These are phyloP conservation scores for Aspergillus arachidicola DNA, from an alignment of 2,329 filamentous ascomycete genomes.

Conservation along the genomic window DNA sequence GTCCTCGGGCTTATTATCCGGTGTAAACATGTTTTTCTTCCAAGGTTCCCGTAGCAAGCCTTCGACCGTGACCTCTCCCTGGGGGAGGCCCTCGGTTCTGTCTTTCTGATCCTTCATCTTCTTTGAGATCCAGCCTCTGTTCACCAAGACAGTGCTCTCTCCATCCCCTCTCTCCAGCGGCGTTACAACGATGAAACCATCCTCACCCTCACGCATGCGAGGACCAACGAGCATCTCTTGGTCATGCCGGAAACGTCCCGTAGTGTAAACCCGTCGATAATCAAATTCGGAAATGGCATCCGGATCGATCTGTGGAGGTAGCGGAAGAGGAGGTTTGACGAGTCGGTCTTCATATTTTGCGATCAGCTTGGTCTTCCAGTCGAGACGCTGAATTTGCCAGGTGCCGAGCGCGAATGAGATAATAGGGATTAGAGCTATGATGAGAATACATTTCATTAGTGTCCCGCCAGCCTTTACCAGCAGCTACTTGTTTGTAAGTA, in stretches of 20 bases:
- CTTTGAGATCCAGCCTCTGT: slow-evolving; percentile 89
- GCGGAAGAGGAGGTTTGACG: slow-evolving; percentile 78
- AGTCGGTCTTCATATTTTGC: slow-evolving; percentile 91
- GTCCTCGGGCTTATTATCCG: slow-evolving; percentile 79
- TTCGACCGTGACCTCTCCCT: slow-evolving; percentile 74
- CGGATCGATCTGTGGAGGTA: slow-evolving; percentile 82
- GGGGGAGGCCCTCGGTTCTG: slow-evolving; percentile 66
- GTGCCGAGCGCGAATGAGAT: slow-evolving; percentile 88
- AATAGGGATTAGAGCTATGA: slow-evolving; percentile 75
- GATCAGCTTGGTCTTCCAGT: slow-evolving; percentile 92
- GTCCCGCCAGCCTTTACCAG: background rate
- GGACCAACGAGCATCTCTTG: slow-evolving; percentile 96
- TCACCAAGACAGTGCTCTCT: slow-evolving; percentile 76
- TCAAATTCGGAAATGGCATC: slow-evolving; percentile 86
- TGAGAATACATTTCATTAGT: slow-evolving; percentile 12
- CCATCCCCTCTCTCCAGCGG: slow-evolving; percentile 72
- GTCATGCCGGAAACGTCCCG: slow-evolving; percentile 77
- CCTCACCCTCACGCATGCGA: slow-evolving; percentile 81
- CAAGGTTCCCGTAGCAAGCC: slow-evolving; percentile 85
- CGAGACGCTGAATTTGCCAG: slow-evolving; percentile 92
- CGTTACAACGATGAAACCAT: slow-evolving; percentile 90
- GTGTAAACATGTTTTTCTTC: slow-evolving; percentile 98
- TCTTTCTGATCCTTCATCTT: slow-evolving; percentile 66
- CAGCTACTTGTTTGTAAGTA: background rate
- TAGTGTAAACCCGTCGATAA: slow-evolving; percentile 79